These are phyloP conservation scores for Fagus sylvatica DNA, from an alignment of 306 rosid genomes.

Conservation along the genomic window DNA sequence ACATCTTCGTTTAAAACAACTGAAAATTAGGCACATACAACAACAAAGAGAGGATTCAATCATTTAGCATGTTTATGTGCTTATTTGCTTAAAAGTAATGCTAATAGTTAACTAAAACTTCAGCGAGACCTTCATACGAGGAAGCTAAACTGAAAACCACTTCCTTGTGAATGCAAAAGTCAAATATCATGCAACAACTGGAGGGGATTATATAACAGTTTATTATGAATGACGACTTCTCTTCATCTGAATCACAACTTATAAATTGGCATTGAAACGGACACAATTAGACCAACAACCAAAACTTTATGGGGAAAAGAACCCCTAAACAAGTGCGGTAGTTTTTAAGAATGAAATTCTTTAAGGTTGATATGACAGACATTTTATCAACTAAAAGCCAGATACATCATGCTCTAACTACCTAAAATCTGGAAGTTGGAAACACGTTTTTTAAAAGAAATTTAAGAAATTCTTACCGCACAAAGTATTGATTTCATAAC, in stretches of 20 bases:
- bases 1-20: neutral
- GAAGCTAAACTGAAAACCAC: neutral
- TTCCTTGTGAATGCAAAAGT: neutral
- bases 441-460: neutral
- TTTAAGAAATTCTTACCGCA: slow-evolving; percentile 54
- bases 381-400: neutral
- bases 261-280: neutral
- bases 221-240: neutral
- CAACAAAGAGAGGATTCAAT: neutral
- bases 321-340: neutral
- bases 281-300: neutral
- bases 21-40: neutral
- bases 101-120: neutral
- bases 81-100: neutral
- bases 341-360: neutral
- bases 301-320: neutral
- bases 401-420: neutral
- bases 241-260: neutral
- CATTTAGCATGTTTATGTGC: neutral
- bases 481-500: slow-evolving; percentile 77
- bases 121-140: neutral
- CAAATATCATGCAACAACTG: neutral
- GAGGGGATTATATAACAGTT: neutral
- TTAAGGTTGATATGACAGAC: neutral
- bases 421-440: neutral